Percentiles rank a stretch among this genome's conserved stretches.
These are phyloP conservation scores for Aspergillus cejpii DNA, from an alignment of 2,329 filamentous ascomycete species.

Conservation along the genomic window DNA sequence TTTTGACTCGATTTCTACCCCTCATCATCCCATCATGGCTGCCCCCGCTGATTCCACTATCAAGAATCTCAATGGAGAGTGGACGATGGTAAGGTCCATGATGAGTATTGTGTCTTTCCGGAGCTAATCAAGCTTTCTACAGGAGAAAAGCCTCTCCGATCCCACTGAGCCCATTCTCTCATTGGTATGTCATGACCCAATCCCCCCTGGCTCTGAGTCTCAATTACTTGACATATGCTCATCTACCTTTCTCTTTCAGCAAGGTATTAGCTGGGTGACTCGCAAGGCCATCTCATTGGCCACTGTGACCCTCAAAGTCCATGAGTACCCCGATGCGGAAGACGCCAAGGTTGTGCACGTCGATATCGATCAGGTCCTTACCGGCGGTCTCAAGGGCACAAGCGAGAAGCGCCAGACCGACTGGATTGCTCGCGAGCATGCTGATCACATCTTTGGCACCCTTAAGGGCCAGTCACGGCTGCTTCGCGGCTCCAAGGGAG, in stretches of 20 bases:
- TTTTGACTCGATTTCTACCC: slow-evolving; percentile 3
- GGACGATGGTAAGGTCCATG: slow-evolving; percentile 55
- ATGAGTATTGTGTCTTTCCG: no score
- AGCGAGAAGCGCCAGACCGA: slow-evolving; percentile 53
- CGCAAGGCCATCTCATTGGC: slow-evolving; percentile 66
- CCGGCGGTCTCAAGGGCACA: slow-evolving; percentile 64
- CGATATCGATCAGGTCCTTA: slow-evolving; percentile 64
- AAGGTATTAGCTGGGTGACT: slow-evolving; percentile 64
- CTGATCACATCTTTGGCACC: slow-evolving; percentile 72
- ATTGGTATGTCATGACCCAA: slow-evolving; percentile 41
- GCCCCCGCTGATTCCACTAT: slow-evolving; percentile 61
- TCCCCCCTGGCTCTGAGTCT: slow-evolving; percentile 1
- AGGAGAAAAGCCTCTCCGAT: slow-evolving; percentile 73
- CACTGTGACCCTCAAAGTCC: slow-evolving; percentile 60
- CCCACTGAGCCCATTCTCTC: slow-evolving; percentile 60
- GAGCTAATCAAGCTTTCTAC: slow-evolving; percentile 3
- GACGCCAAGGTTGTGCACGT: slow-evolving; percentile 52
- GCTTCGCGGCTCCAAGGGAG: slow-evolving; percentile 33
- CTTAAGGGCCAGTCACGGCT: slow-evolving; percentile 57
- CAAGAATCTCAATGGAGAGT: slow-evolving; percentile 62
- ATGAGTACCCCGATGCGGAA: slow-evolving; percentile 45
- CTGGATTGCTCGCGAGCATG: slow-evolving; percentile 57
- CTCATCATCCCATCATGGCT: slow-evolving; percentile 54
- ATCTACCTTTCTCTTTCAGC: slow-evolving; percentile 30
- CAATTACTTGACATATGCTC: slow-evolving; percentile 6